Conservation (phyloP, 345 rosid genomes). For the Anacardium occidentale region DNA sequence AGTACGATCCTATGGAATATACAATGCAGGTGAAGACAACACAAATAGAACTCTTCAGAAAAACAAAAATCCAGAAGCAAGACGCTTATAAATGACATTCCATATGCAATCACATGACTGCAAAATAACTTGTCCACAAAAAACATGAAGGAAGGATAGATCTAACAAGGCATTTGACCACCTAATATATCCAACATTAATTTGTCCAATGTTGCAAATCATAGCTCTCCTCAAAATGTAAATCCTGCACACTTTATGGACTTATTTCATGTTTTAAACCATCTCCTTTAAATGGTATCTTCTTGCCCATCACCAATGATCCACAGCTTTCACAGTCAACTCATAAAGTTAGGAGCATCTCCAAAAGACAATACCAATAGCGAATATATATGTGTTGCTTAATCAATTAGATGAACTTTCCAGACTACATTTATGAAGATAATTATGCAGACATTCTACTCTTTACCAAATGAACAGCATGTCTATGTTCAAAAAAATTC, state of each 20-base stretch:
- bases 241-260: not conserved
- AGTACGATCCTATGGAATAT: not conserved
- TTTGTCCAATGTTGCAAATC: not conserved
- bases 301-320: slow-evolving; percentile 4
- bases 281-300: not conserved
- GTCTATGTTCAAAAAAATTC: slow-evolving; percentile 13
- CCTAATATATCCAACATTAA: not conserved
- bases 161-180: slow-evolving; percentile 16
- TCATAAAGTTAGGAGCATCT: slow-evolving; percentile 2
- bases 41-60: slow-evolving; percentile 14
- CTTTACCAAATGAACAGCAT: slow-evolving; percentile 16
- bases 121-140: slow-evolving; percentile 16
- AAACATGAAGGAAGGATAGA: not conserved
- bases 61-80: slow-evolving; percentile 4
- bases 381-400: slow-evolving; percentile 7
- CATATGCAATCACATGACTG: slow-evolving; percentile 11
- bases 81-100: not conserved
- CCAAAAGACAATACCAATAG: slow-evolving; percentile 15
- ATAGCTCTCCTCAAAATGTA: not conserved
- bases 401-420: slow-evolving; percentile 15
- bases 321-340: slow-evolving; percentile 16
- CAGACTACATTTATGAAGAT: slow-evolving; percentile 12
- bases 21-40: not conserved
- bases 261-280: not conserved
- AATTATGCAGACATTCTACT: slow-evolving; percentile 22